Conservation (phyloP, 2,329 filamentous ascomycete genomes). For the Clonostachys sp. region DNA sequence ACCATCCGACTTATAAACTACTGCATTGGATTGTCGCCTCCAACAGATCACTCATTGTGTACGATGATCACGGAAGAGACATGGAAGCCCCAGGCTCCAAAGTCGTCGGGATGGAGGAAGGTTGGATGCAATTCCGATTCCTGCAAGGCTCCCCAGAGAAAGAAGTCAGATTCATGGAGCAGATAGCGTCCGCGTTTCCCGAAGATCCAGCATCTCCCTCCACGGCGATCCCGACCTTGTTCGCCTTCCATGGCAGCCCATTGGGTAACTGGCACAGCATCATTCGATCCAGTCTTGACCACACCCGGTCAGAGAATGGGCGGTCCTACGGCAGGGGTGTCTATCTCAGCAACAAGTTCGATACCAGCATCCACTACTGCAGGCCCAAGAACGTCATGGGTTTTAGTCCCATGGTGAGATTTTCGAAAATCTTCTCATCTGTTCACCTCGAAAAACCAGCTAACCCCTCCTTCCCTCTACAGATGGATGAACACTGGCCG, state of each 20-base stretch:
- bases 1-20: slow-evolving; percentile 61
- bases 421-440: too few species aligned
- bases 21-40: slow-evolving; percentile 88
- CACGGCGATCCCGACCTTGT: slow-evolving; percentile 59
- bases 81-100: slow-evolving; percentile 16
- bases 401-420: too few species aligned
- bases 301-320: slow-evolving; percentile 56
- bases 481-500: slow-evolving; percentile 45
- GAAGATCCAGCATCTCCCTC: slow-evolving; percentile 24
- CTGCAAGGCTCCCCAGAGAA: slow-evolving; percentile 86
- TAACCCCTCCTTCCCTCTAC: too few species aligned
- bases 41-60: slow-evolving; percentile 80
- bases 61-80: slow-evolving; percentile 48
- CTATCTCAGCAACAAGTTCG: slow-evolving; percentile 66
- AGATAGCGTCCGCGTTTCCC: slow-evolving; percentile 30
- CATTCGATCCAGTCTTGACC: slow-evolving; percentile 77
- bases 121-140: slow-evolving; percentile 79
- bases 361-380: slow-evolving; percentile 49
- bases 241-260: slow-evolving; percentile 81
- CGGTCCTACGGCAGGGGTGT: slow-evolving; percentile 74
- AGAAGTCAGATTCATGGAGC: slow-evolving; percentile 67
- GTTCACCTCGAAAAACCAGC: too few species aligned
- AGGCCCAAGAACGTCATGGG: too few species aligned
- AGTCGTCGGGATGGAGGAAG: slow-evolving; percentile 55
- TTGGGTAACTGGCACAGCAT: slow-evolving; percentile 87